Conservation (phyloP, 2,329 filamentous ascomycete genomes). For the Hirsutella rhossiliensis region DNA sequence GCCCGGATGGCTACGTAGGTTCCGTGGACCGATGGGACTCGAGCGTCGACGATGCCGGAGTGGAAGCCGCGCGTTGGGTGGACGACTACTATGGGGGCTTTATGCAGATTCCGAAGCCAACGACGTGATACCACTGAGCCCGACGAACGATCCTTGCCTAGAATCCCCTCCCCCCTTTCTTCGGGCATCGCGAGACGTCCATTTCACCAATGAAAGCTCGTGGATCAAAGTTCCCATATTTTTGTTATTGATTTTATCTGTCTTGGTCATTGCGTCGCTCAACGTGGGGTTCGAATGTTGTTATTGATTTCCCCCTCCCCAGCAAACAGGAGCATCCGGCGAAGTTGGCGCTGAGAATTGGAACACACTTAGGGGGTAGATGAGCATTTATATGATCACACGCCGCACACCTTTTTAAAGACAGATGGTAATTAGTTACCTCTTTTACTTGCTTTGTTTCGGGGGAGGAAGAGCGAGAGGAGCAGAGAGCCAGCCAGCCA, state of each 20-base stretch:
- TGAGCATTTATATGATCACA: not conserved
- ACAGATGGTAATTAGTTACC: no score
- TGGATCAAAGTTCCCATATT: no score
- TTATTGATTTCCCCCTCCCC: not conserved
- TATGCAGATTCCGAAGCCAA: slow-evolving; percentile 30
- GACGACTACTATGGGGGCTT: slow-evolving; percentile 43
- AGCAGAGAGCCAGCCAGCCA: no score
- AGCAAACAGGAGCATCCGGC: not conserved
- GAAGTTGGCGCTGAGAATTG: not conserved
- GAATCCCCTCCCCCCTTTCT: not conserved
- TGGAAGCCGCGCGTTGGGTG: slow-evolving; percentile 40
- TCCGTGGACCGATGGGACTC: slow-evolving; percentile 44
- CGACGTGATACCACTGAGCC: not conserved
- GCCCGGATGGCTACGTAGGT: slow-evolving; percentile 65
- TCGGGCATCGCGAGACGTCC: not conserved
- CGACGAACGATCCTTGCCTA: not conserved
- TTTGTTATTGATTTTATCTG: no score
- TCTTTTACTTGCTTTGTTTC: no score
- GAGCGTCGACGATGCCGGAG: slow-evolving; percentile 35
- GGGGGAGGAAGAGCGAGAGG: no score
- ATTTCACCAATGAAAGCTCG: no score
- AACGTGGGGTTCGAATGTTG: not conserved
- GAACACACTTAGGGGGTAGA: no score
- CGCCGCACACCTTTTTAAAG: no score
- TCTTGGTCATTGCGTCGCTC: not conserved